Conservation (phyloP, 768 basidiomycete species). For the Tulasnella sp. region DNA sequence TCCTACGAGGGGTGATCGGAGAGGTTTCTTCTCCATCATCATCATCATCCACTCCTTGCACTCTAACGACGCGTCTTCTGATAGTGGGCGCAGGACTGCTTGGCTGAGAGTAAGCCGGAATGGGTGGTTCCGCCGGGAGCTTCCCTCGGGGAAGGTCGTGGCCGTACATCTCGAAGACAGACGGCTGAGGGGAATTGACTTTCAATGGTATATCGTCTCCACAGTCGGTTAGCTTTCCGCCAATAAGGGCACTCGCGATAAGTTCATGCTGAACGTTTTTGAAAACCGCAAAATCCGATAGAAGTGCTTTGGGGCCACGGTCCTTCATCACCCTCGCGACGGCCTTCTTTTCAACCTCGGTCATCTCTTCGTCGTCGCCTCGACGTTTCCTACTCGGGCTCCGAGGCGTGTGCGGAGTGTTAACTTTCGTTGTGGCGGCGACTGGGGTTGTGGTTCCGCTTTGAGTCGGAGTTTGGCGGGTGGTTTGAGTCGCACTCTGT, state of each 20-base stretch:
- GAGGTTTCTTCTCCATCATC: conserved; percentile 21
- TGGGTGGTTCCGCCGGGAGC: background rate
- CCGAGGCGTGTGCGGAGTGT: background rate
- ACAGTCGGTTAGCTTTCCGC: conserved; percentile 29
- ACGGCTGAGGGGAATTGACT: conserved; percentile 30
- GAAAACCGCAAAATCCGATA: conserved; percentile 30
- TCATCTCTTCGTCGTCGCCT: background rate
- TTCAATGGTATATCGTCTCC: conserved; percentile 24
- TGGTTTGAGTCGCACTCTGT: background rate
- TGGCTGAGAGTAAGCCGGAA: background rate
- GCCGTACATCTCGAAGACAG: conserved; percentile 28
- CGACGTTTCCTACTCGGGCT: background rate
- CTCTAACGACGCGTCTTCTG: conserved; percentile 7
- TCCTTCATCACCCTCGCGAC: conserved; percentile 9
- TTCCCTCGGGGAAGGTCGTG: conserved; percentile 27
- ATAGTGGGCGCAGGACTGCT: background rate
- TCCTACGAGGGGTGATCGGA: background rate
- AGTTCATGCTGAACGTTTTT: conserved; percentile 31
- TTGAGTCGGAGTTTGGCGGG: background rate
- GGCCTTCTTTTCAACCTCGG: conserved; percentile 18
- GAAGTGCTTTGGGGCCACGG: conserved; percentile 21
- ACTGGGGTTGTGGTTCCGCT: background rate
- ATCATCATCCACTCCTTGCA: conserved; percentile 17
- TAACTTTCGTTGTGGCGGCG: background rate
- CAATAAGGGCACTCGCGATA: conserved; percentile 29